phyloP scores from a whole-genome alignment of 2,329 filamentous ascomycete genomes.

The Fusarium napiforme region DNA sequence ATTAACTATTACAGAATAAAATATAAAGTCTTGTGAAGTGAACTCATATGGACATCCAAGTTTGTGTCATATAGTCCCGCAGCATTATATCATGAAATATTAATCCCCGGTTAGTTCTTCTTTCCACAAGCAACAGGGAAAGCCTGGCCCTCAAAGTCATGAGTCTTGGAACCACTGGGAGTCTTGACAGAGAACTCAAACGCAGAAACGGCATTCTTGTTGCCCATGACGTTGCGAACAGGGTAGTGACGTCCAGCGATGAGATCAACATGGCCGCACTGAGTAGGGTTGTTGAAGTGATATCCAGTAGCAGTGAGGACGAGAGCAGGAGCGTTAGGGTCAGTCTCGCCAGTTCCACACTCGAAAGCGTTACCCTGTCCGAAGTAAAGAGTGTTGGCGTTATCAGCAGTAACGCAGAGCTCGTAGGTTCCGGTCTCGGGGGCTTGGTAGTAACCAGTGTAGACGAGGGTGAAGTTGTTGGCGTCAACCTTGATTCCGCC shows the following conservation, averaged over 20 bases:
- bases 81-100: neutral
- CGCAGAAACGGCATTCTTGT: slow-evolving; percentile 11
- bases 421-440: slow-evolving; percentile 28
- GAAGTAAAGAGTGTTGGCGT: slow-evolving; percentile 39
- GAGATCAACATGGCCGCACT: slow-evolving; percentile 28
- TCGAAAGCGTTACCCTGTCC: slow-evolving; percentile 35
- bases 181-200: neutral
- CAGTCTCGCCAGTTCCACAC: slow-evolving; percentile 26
- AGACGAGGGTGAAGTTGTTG: slow-evolving; percentile 42
- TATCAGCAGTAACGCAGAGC: slow-evolving; percentile 38
- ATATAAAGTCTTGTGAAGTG: neutral
- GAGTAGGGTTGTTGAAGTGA: slow-evolving; percentile 22
- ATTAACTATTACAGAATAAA: neutral
- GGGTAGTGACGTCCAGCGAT: slow-evolving; percentile 32
- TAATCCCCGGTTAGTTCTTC: neutral
- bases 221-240: slow-evolving; percentile 36
- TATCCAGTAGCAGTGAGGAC: slow-evolving; percentile 15
- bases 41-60: neutral
- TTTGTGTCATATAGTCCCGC: neutral
- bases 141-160: neutral
- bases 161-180: neutral
- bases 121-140: slow-evolving; percentile 1
- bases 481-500: slow-evolving; percentile 35
- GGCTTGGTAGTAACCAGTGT: slow-evolving; percentile 32
- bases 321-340: neutral